Evolutionary conservation across 83 land plant genomes (phyloP), one percentile per base, ranked within the genome.

Genomic region (Larix sibirica): DNA sequence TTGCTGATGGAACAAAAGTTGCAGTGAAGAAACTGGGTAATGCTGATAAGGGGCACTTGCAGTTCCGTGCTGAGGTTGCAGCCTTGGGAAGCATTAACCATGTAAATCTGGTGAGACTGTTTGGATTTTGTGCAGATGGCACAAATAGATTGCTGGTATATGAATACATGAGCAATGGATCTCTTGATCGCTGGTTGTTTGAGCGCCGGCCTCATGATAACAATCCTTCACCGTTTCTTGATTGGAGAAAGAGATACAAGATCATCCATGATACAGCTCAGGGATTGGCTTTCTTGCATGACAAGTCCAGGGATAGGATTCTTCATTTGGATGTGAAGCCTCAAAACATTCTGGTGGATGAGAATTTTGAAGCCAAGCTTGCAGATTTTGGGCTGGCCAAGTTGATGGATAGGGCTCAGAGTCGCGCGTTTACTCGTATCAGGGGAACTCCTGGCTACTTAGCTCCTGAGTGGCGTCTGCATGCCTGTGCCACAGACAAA

Each of bases 61-160:
- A 81, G 24, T 87, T 87, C 71, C 67, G 44, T 14, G 88, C 89
- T 9, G 88, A 86, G 36, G 81, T 87, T 26, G 84, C 82, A n/a
- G 42, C 88, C 14, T 61, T 87, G 50, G 88, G 84, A 4, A 81
- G 66, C 81, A 65, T 87, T 56, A 81, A 81, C 71, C 89, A 87
- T 60, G 76, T 79, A 20, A 85, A 87, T 77, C 76, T 82, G 42
- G 83, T 82, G 17, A 47, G 83, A 31, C 81, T 82, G 12, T 77
- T 73, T 18, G 83, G 83, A 4, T 77, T 70, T 54, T 82, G 83
- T 9, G 40, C 62, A 1, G 62, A 82, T 4, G 82, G 83, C 44
- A 42, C 61, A 5, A 16, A 59, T 54, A 77, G 83, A 21, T 82
- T 82, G 18, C 83, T 82, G 58, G 83, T 82, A 28, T 82, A 78